These are phyloP conservation scores for Gracilariopsis chorda DNA, from an alignment of 23 red algal species.

Conservation along the genomic window DNA sequence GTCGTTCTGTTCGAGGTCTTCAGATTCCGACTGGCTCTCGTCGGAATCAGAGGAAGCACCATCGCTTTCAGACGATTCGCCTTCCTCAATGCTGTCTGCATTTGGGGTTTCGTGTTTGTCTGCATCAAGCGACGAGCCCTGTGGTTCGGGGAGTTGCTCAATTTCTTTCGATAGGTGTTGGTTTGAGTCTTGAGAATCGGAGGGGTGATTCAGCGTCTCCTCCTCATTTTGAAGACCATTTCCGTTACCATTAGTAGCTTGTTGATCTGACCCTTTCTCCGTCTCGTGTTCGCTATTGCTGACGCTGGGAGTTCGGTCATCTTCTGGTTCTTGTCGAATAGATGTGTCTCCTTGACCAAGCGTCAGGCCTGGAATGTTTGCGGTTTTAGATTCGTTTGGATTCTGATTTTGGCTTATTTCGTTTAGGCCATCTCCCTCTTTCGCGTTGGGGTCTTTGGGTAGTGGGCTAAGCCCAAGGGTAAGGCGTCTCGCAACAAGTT, in stretches of 20 bases:
- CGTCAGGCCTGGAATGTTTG: neutral
- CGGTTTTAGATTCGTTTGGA: neutral
- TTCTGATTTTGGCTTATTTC: neutral
- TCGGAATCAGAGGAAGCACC: neutral
- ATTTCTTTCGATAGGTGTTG: neutral
- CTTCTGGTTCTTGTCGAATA: neutral
- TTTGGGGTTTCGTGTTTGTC: neutral
- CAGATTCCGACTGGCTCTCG: neutral
- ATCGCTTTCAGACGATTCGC: neutral
- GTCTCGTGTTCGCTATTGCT: neutral
- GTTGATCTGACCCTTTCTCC: neutral
- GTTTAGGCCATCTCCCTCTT: neutral
- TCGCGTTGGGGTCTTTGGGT: too few species aligned
- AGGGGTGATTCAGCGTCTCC: neutral
- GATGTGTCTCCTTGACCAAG: neutral
- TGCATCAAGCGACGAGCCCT: neutral
- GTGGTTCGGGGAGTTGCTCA: neutral
- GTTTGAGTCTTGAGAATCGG: neutral
- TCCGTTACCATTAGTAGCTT: neutral
- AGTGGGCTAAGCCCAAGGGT: conserved; percentile 19
- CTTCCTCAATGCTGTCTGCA: neutral
- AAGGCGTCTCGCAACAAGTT: conserved; percentile 39
- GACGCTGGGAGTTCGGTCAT: neutral
- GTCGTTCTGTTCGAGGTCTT: neutral
- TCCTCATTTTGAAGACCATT: too few species aligned